phyloP scores from a whole-genome alignment of 371 early-diverging fungal genomes.

The Actinomortierella ambigua region DNA sequence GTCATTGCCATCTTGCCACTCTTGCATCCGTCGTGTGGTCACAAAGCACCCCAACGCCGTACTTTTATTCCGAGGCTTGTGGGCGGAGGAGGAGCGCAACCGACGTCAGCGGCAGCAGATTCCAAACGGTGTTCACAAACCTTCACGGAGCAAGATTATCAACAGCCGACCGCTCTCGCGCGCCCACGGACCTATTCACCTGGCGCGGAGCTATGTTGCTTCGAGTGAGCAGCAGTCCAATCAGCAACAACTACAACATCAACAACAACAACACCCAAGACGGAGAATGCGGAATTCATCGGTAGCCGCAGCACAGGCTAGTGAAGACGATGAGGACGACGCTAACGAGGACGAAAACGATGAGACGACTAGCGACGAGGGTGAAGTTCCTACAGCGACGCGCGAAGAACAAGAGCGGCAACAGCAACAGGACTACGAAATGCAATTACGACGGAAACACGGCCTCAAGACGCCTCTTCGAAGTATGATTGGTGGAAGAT shows the following conservation, averaged over 20 bases:
- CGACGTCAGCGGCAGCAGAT: constrained; percentile 30
- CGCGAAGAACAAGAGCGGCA: too few relatives aligned
- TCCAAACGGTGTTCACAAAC: constrained; percentile 30
- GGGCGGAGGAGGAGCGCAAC: constrained; percentile 33
- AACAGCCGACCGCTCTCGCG: constrained; percentile 11
- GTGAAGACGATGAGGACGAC: neutral
- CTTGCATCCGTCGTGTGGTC: too few relatives aligned
- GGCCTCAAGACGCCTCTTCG: too few relatives aligned
- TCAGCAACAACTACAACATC: neutral
- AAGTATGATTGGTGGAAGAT: too few relatives aligned
- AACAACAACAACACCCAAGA: neutral
- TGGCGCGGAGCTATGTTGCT: too few relatives aligned
- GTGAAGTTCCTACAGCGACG: neutral
- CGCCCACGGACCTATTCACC: too few relatives aligned
- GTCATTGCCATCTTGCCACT: too few relatives aligned
- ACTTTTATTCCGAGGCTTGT: constrained; percentile 19
- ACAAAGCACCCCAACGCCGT: too few relatives aligned
- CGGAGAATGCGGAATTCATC: neutral
- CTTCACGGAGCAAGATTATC: constrained; percentile 28
- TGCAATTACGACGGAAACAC: too few relatives aligned
- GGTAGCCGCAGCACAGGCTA: neutral
- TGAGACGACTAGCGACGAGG: neutral
- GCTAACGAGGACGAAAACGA: constrained; percentile 1
- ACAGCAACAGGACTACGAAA: too few relatives aligned
- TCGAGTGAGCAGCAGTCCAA: too few relatives aligned